A percentile compares a stretch with the other conserved stretches of the same genome.
Conservation (phyloP, 208 protist species). For the Trypanosoma scelopori region DNA sequence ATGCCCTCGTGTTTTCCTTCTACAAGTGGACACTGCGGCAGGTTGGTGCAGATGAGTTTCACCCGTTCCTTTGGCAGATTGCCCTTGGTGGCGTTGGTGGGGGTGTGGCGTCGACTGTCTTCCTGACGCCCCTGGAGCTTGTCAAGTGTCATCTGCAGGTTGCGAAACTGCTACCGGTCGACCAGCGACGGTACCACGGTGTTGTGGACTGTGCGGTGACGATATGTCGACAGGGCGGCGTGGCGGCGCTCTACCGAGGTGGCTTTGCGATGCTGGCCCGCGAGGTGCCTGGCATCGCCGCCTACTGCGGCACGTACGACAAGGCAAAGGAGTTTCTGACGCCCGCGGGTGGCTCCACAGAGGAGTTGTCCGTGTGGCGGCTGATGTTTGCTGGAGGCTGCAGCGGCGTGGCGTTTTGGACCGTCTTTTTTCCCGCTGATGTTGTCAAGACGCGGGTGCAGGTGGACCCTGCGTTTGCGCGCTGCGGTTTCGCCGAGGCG, state of each 20-base stretch:
- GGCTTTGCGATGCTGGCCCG: constrained; percentile 62
- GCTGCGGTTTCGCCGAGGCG: constrained; percentile 30
- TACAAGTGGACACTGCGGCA: constrained; percentile 69
- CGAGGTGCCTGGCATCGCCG: constrained; percentile 80
- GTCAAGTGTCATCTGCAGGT: constrained; percentile 88
- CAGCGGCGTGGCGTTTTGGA: constrained; percentile 83
- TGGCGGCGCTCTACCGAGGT: constrained; percentile 69
- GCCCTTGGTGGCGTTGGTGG: constrained; percentile 55
- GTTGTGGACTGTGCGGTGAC: constrained; percentile 55
- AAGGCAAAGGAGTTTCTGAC: constrained; percentile 61
- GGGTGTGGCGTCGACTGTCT: constrained; percentile 64
- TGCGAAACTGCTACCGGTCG: constrained; percentile 31
- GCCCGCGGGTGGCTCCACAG: constrained; percentile 27
- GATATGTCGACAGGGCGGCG: constrained; percentile 38
- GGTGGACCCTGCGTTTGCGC: constrained; percentile 47
- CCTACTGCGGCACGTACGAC: constrained; percentile 87
- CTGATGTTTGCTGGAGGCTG: constrained; percentile 75
- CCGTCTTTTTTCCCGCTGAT: constrained; percentile 83
- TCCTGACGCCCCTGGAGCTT: constrained; percentile 80
- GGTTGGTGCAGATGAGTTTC: constrained; percentile 50
- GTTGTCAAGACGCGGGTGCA: constrained; percentile 88
- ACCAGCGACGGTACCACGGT: constrained; percentile 32
- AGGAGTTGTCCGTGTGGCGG: constrained; percentile 44
- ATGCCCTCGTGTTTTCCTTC: constrained; percentile 75
- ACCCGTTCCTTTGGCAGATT: constrained; percentile 37